Base-by-base conservation (phyloP, 2,329 filamentous ascomycete species). In the Nectriaceae sp. region DNA sequence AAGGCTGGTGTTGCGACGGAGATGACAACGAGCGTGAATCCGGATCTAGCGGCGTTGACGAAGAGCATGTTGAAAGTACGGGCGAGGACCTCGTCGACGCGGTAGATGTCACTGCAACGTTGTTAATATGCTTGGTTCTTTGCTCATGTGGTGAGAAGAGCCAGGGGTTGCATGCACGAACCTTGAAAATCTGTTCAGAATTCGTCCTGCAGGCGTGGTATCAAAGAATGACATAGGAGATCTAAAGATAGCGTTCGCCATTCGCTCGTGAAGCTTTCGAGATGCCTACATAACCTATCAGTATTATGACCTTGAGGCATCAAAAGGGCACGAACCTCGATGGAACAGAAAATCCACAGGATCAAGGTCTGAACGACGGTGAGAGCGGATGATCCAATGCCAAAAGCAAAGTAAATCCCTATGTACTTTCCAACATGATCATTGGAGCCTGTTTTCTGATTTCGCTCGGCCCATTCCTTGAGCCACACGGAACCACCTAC, bases 201-300 rank as follows among this genome's bases (percentile, higher is more conserved):
- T 97, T 48, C 95, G 85, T n/a, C 94, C 94, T 54, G 92, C 88
- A 3, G 94, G 94, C 2, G 94, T 99, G 1, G 92, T 96, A 68
- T 99, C 95, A 61, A 99, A 99, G 74, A 99, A 99, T 61, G 85
- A 94, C 94, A 99, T 99, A 46, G 94, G 95, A 31, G 91, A 95
- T 58, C 94, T 83, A 79, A 99, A 99, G 61, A 97, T 97, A 16
- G 94, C 91, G 62, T 88, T 94, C 37, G 93, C 93, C 94, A 99
- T 97, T 56, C 90, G 82, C 73, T 97, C 94, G 68, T 99, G 94
- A 47, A 99, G 79, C 74, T 97, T 99, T 54, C 94, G 84, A 18
- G 93, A 97, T 42, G 94, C 94, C 84, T 90, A 55, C 31, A 42
- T 22, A n/a, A 49, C 47, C 40, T 31, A 41, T 60, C 49, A 61